Percentiles rank a stretch among this genome's conserved stretches.
Evolutionary conservation across 305 asterid genomes (phyloP).

Genomic region (Solanum aculeatissimum): DNA sequence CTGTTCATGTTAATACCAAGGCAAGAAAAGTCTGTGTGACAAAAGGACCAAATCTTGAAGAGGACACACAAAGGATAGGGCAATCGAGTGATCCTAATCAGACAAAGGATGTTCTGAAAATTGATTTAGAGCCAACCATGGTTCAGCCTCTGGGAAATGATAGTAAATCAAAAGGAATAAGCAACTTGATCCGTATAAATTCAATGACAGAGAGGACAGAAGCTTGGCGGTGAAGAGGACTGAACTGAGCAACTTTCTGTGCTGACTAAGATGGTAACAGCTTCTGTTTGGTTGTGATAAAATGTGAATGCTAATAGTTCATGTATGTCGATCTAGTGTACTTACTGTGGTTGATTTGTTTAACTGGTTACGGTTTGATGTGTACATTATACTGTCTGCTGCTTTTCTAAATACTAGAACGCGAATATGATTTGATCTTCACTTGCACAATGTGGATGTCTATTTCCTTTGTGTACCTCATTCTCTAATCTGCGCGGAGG

Average conservation of each 20-base stretch:
- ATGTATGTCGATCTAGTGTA: conserved; percentile 8
- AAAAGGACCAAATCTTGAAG: conserved; percentile 9
- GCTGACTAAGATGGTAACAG: background rate
- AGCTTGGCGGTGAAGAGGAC: conserved; percentile 58
- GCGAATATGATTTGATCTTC: background rate
- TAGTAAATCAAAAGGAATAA: conserved; percentile 33
- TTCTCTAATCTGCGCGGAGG: background rate
- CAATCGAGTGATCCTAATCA: conserved; percentile 26
- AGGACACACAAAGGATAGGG: conserved; percentile 14
- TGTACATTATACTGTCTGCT: conserved; percentile 10
- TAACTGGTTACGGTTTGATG: conserved; percentile 6
- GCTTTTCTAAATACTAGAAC: conserved; percentile 2
- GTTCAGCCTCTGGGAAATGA: conserved; percentile 25
- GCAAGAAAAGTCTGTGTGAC: conserved; percentile 13
- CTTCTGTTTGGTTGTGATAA: background rate
- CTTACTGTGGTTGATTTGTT: conserved; percentile 6
- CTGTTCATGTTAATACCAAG: conserved; percentile 9
- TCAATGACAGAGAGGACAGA: conserved; percentile 62
- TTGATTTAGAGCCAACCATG: conserved; percentile 13
- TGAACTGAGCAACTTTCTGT: background rate
- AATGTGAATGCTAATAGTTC: conserved; percentile 10
- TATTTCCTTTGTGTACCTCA: background rate
- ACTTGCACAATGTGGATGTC: background rate
- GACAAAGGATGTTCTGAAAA: conserved; percentile 16
- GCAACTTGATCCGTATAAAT: conserved; percentile 78